phyloP scores from a whole-genome alignment of 768 basidiomycete species.

The Mycena vitilis region DNA sequence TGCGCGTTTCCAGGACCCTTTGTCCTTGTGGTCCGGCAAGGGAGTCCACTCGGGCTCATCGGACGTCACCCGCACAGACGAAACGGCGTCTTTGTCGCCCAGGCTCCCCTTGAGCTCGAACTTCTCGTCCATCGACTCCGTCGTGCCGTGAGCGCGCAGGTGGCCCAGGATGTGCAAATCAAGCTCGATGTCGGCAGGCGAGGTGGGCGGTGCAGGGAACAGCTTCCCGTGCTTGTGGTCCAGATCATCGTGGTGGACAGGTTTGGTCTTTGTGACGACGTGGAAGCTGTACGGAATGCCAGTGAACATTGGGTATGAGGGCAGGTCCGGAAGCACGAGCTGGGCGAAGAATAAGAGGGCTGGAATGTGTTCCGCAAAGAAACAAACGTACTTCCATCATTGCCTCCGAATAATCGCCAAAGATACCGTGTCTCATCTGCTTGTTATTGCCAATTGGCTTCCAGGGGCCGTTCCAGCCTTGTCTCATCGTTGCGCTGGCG shows the following conservation, averaged over 20 bases:
- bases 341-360: background rate
- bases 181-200: slow-evolving; percentile 26
- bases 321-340: slow-evolving; percentile 29
- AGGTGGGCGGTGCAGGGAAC: slow-evolving; percentile 34
- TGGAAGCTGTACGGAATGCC: slow-evolving; percentile 31
- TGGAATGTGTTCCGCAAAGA: background rate
- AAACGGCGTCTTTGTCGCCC: slow-evolving; percentile 21
- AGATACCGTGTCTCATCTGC: slow-evolving; percentile 27
- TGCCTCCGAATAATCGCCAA: slow-evolving; percentile 31
- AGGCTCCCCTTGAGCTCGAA: slow-evolving; percentile 27
- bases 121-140: slow-evolving; percentile 15
- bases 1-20: slow-evolving; percentile 29
- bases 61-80: slow-evolving; percentile 8
- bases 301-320: slow-evolving; percentile 29
- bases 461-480: slow-evolving; percentile 27
- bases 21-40: slow-evolving; percentile 19
- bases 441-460: slow-evolving; percentile 19
- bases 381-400: slow-evolving; percentile 26
- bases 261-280: slow-evolving; percentile 31
- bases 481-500: slow-evolving; percentile 5
- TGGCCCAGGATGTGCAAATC: slow-evolving; percentile 17
- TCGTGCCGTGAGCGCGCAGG: slow-evolving; percentile 13
- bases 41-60: slow-evolving; percentile 29
- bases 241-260: slow-evolving; percentile 27
- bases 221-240: slow-evolving; percentile 31